Evolutionary conservation across 2,329 filamentous ascomycete genomes (phyloP), one percentile per base, ranked within the genome.

Genomic region (Alternaria atra): DNA sequence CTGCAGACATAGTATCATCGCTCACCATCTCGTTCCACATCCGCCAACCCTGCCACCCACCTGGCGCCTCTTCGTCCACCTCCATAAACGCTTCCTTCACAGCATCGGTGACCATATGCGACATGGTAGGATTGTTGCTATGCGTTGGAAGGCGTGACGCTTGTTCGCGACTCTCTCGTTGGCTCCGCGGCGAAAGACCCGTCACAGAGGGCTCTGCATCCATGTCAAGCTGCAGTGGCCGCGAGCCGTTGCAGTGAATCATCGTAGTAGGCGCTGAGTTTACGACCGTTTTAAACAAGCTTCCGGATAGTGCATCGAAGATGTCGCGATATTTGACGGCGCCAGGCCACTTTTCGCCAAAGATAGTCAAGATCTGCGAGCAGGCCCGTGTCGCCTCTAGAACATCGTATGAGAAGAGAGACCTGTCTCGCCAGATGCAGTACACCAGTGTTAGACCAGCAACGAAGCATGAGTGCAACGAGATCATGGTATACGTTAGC

Each of bases 81-180:
- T 73, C 71, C 69, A 73, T 73, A 32, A 73, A 73, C 1, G 69
- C 71, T 2, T 73, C 69, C 47, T 71, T 73, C 12, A 73, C 70
- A 10, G 71, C 71, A 23, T 69, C 67, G 5, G 70, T 63, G 5
- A 73, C 61, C 37, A 67, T 51, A 10, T 63, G 58, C 20, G 65
- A 64, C 42, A 66, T 58, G 1, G 43, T 58, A 44, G 52, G 46
- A 20, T 60, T 61, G 17, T 30, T 54, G 0, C 43, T 30, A 5
- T 56, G 29, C 13, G 40, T 23, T 12, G n/a, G 10, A 1, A 48
- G 35, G 2, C 42, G 46, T 20, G 48, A 23, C 12, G 20, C 9
- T 10, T 62, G 43, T 39, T 39, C 57, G 32, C 52, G 47, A 13
- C 46, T 51, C 6, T 32, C 25, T 15, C 32, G 25, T 46, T 34